Percentiles rank a stretch among this genome's conserved stretches.
These are phyloP conservation scores for Verticillium nubilum DNA, from an alignment of 2,329 filamentous ascomycete species.

Conservation along the genomic window DNA sequence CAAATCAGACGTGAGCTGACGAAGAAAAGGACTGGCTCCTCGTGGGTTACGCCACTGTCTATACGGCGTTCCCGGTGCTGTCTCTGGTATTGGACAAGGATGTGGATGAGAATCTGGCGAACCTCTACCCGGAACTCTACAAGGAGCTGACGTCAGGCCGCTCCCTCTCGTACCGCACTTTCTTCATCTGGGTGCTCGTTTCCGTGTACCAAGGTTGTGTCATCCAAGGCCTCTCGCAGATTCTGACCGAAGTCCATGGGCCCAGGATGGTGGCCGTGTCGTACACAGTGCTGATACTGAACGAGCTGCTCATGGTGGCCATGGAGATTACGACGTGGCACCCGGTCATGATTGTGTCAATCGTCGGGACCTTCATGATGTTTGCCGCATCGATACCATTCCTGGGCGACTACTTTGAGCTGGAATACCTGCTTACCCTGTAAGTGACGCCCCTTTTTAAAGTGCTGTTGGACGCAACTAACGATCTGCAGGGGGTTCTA, in stretches of 20 bases:
- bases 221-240: conserved; percentile 89
- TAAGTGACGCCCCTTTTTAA: conserved; percentile 31
- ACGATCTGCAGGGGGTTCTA: conserved; percentile 61
- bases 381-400: conserved; percentile 83
- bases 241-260: conserved; percentile 74
- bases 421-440: conserved; percentile 69
- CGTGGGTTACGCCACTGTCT: conserved; percentile 92
- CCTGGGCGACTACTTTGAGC: conserved; percentile 82
- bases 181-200: conserved; percentile 94
- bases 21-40: conserved; percentile 74
- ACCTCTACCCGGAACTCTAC: conserved; percentile 94
- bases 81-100: conserved; percentile 92
- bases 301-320: conserved; percentile 95
- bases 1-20: conserved; percentile 13
- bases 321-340: conserved; percentile 98
- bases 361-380: conserved; percentile 76
- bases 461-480: background rate
- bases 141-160: conserved; percentile 90
- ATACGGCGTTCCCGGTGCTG: conserved; percentile 90
- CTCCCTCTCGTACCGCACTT: conserved; percentile 84
- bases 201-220: conserved; percentile 93
- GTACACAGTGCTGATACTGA: conserved; percentile 87
- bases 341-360: conserved; percentile 78
- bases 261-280: conserved; percentile 80
- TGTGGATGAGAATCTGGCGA: conserved; percentile 88